These are phyloP conservation scores for Endotrypanum monterogeii DNA, from an alignment of 208 protist species.

Conservation along the genomic window DNA sequence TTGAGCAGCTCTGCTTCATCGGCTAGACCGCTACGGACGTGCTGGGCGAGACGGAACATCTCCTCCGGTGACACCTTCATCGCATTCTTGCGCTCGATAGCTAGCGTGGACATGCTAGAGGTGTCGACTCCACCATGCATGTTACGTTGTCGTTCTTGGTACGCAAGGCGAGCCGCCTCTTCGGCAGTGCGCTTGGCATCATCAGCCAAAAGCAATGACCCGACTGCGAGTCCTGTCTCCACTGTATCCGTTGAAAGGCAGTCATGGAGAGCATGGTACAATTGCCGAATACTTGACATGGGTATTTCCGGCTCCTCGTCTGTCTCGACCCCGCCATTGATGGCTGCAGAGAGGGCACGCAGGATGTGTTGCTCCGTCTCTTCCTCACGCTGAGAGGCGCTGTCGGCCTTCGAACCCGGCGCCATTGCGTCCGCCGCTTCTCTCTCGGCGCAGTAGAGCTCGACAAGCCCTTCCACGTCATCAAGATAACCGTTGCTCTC, in stretches of 20 bases:
- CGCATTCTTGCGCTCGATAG: constrained; percentile 50
- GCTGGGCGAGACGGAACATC: constrained; percentile 86
- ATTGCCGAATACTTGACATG: constrained; percentile 44
- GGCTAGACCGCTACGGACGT: constrained; percentile 78
- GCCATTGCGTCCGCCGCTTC: constrained; percentile 14
- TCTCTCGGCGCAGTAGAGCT: constrained; percentile 45
- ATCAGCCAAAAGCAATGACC: constrained; percentile 66
- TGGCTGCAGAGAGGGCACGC: constrained; percentile 23
- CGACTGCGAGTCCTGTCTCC: constrained; percentile 53
- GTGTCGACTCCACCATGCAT: constrained; percentile 27
- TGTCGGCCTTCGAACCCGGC: constrained; percentile 7
- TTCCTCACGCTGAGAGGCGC: constrained; percentile 13
- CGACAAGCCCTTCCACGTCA: constrained; percentile 76
- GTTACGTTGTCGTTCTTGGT: constrained; percentile 42
- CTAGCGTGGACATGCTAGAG: constrained; percentile 40
- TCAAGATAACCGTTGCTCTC: constrained; percentile 80
- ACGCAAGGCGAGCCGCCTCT: constrained; percentile 40
- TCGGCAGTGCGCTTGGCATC: constrained; percentile 53
- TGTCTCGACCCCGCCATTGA: constrained; percentile 21
- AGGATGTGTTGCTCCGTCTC: constrained; percentile 27
- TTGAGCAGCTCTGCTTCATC: constrained; percentile 83
- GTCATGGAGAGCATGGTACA: constrained; percentile 60
- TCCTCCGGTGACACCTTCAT: constrained; percentile 89
- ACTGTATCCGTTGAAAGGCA: constrained; percentile 40
- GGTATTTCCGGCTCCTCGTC: constrained; percentile 52